Conservation (phyloP, 352 stramenopile species). For the Phytopythium delawarense region DNA sequence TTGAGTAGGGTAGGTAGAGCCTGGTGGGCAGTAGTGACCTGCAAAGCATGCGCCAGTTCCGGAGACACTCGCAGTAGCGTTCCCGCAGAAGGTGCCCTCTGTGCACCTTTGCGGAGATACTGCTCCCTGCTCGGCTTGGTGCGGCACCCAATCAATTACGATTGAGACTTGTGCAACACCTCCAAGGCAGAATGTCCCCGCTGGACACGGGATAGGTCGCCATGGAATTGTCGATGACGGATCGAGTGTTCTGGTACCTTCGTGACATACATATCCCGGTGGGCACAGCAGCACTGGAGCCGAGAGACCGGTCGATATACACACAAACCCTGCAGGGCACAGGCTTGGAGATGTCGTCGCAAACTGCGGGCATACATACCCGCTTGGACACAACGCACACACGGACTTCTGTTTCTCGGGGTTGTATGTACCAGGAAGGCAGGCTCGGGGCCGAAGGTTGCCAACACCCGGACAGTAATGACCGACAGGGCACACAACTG, state of each 20-base stretch:
- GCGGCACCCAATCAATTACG: constrained; percentile 88
- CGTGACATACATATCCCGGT: constrained; percentile 91
- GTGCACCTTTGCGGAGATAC: constrained; percentile 90
- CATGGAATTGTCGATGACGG: constrained; percentile 71
- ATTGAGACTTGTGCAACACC: constrained; percentile 92
- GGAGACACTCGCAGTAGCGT: constrained; percentile 68
- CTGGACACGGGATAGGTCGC: constrained; percentile 84
- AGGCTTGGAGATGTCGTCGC: constrained; percentile 63
- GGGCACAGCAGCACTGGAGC: constrained; percentile 91
- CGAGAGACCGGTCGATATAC: constrained; percentile 89
- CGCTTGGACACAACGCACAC: constrained; percentile 94
- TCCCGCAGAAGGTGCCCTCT: constrained; percentile 94
- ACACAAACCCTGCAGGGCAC: constrained; percentile 96
- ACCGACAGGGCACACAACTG: constrained; percentile 90
- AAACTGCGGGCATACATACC: constrained; percentile 91
- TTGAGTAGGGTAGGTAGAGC: constrained; percentile 82
- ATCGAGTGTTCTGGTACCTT: constrained; percentile 91
- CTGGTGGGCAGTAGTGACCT: constrained; percentile 95
- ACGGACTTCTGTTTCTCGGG: constrained; percentile 72
- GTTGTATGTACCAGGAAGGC: constrained; percentile 95
- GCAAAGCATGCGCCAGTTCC: constrained; percentile 89
- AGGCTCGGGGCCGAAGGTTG: constrained; percentile 90
- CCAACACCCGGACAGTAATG: constrained; percentile 94
- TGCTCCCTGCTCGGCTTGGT: constrained; percentile 63
- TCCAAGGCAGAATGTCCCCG: constrained; percentile 94